phyloP scores from a whole-genome alignment of 148 eudicot genomes.

The Arctostaphylos glauca region DNA sequence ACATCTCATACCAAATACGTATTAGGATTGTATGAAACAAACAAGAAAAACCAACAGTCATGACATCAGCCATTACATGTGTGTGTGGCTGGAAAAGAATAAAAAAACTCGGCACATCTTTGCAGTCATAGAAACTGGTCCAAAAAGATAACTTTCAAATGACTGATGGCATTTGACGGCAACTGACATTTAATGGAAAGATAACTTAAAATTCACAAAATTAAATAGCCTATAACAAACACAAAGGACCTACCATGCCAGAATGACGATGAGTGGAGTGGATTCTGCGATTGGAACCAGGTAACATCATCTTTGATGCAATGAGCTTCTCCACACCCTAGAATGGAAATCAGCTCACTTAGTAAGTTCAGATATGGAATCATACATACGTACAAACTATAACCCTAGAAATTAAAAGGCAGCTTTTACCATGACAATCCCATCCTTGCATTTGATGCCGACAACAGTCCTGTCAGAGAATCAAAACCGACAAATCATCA shows the following conservation, averaged over 20 bases:
- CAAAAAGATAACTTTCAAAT: too few relatives aligned
- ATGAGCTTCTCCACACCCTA: constrained; percentile 94
- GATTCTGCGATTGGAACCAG: constrained; percentile 86
- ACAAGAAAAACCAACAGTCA: too few relatives aligned
- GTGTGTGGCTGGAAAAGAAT: too few relatives aligned
- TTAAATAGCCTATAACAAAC: not conserved
- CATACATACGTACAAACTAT: too few relatives aligned
- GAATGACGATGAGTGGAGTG: constrained; percentile 89
- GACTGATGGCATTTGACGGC: too few relatives aligned
- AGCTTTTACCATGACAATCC: constrained; percentile 60
- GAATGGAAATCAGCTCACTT: constrained; percentile 3
- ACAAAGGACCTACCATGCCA: constrained; percentile 61
- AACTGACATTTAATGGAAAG: too few relatives aligned
- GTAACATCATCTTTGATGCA: constrained; percentile 94
- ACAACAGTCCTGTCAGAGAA: constrained; percentile 52
- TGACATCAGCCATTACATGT: too few relatives aligned
- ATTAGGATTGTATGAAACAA: too few relatives aligned
- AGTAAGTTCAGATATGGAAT: not conserved
- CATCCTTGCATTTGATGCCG: constrained; percentile 83
- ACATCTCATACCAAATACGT: too few relatives aligned
- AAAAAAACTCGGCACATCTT: too few relatives aligned
- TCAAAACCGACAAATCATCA: not conserved
- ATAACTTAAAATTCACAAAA: not conserved
- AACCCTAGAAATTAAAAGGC: constrained; percentile 5
- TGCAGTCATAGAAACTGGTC: too few relatives aligned